phyloP scores from a whole-genome alignment of 2,329 filamentous ascomycete genomes.

The Leptoxyphium fumago region DNA sequence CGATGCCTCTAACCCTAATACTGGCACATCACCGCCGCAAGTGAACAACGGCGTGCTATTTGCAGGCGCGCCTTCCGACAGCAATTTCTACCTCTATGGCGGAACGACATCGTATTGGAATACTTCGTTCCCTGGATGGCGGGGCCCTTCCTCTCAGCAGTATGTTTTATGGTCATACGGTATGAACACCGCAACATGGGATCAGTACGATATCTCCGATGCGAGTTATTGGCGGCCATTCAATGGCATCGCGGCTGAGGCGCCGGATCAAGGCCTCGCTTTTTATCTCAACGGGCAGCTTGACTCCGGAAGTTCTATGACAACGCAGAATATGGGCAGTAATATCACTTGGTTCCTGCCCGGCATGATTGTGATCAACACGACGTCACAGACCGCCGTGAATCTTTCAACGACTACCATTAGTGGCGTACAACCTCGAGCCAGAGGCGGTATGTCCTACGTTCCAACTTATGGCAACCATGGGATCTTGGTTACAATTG shows the following conservation, averaged over 20 bases:
- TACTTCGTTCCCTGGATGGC: slow-evolving; percentile 17
- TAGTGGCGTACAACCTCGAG: slow-evolving; percentile 16
- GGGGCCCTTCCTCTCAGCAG: slow-evolving; percentile 10
- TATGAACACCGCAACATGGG: slow-evolving; percentile 11
- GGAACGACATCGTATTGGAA: slow-evolving; percentile 19
- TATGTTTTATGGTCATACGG: slow-evolving; percentile 22
- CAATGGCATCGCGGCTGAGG: slow-evolving; percentile 25
- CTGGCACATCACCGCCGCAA: slow-evolving; percentile 11
- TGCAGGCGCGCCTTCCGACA: slow-evolving; percentile 10
- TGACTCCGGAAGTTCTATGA: slow-evolving; percentile 17
- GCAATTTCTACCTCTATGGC: slow-evolving; percentile 19
- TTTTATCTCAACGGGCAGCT: slow-evolving; percentile 28
- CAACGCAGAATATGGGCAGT: slow-evolving; percentile 3
- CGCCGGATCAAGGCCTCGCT: slow-evolving; percentile 21
- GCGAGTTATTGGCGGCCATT: slow-evolving; percentile 15
- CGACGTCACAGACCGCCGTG: slow-evolving; percentile 18
- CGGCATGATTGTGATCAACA: slow-evolving; percentile 28
- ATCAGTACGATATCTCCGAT: slow-evolving; percentile 14
- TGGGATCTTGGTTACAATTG: slow-evolving; percentile 26
- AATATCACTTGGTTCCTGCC: slow-evolving; percentile 14
- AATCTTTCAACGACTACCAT: slow-evolving; percentile 25
- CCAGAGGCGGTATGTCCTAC: slow-evolving; percentile 25
- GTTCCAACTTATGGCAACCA: slow-evolving; percentile 21
- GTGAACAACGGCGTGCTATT: slow-evolving; percentile 18
- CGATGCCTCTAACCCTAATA: slow-evolving; percentile 4